These are phyloP conservation scores for Xylariaceae sp. DNA, from an alignment of 2,329 filamentous ascomycete genomes.

Conservation along the genomic window DNA sequence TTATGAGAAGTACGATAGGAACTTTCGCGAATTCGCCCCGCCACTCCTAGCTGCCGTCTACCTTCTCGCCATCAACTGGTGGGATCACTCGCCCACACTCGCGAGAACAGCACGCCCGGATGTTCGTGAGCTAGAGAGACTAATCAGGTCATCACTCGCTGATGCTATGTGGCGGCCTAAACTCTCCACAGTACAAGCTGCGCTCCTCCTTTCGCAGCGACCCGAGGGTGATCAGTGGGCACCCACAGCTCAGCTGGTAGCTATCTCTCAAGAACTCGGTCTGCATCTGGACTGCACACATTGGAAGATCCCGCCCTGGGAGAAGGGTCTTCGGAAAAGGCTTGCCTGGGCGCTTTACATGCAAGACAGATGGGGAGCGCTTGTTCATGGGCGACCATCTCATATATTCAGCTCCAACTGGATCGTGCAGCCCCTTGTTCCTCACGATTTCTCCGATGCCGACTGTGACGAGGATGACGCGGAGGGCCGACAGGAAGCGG, in stretches of 20 bases:
- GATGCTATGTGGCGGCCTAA: slow-evolving; percentile 79
- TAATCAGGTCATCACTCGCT: slow-evolving; percentile 66
- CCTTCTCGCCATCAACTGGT: slow-evolving; percentile 82
- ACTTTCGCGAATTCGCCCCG: slow-evolving; percentile 68
- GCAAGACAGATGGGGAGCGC: slow-evolving; percentile 82
- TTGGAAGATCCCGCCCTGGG: slow-evolving; percentile 87
- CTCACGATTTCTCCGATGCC: slow-evolving; percentile 58
- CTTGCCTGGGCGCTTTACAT: slow-evolving; percentile 89
- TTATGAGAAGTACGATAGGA: slow-evolving; percentile 68
- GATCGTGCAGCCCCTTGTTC: slow-evolving; percentile 55
- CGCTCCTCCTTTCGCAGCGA: slow-evolving; percentile 67
- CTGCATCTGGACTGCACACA: slow-evolving; percentile 79
- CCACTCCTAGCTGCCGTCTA: slow-evolving; percentile 76
- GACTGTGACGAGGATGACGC: slow-evolving; percentile 58
- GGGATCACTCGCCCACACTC: slow-evolving; percentile 67
- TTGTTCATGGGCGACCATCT: slow-evolving; percentile 69
- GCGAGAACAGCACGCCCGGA: slow-evolving; percentile 62
- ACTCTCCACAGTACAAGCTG: slow-evolving; percentile 73
- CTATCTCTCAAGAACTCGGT: slow-evolving; percentile 80
- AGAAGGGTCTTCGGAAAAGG: slow-evolving; percentile 76
- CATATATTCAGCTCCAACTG: slow-evolving; percentile 56
- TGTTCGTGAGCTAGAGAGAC: slow-evolving; percentile 64
- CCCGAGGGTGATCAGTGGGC: slow-evolving; percentile 77
- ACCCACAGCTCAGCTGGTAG: slow-evolving; percentile 79
- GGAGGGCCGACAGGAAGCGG: slow-evolving; percentile 59